Conservation (phyloP, 345 rosid species). For the Eucalyptus albens region DNA sequence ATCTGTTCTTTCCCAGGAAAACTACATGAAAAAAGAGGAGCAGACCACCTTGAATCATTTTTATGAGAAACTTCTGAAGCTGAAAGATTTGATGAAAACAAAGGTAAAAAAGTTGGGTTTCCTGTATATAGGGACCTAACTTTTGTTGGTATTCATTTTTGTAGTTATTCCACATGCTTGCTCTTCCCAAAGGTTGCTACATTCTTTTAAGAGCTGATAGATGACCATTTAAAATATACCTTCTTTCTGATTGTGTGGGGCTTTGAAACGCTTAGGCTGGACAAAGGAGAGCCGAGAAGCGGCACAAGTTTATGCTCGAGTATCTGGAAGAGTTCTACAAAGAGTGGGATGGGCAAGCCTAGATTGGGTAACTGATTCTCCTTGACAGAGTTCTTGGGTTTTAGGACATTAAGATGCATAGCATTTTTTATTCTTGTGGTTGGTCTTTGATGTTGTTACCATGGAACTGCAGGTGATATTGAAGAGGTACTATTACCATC, state of each 20-base stretch:
- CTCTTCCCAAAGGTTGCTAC: too few relatives aligned
- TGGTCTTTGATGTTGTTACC: neutral
- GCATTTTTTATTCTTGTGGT: neutral
- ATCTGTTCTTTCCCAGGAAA: constrained; percentile 53
- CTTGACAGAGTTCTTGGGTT: neutral
- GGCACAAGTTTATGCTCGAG: constrained; percentile 73
- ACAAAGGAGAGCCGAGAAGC: constrained; percentile 53
- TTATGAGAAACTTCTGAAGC: constrained; percentile 82
- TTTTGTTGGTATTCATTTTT: too few relatives aligned
- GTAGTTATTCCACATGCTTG: too few relatives aligned
- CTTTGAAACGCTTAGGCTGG: constrained; percentile 46
- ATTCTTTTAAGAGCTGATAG: too few relatives aligned
- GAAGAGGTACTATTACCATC: neutral
- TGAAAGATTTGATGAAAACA: constrained; percentile 73
- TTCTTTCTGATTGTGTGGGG: neutral
- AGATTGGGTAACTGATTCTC: neutral
- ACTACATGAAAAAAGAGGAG: constrained; percentile 60
- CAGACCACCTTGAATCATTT: constrained; percentile 79
- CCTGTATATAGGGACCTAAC: neutral
- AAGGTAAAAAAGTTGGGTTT: constrained; percentile 20
- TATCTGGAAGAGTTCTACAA: constrained; percentile 48
- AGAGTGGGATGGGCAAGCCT: constrained; percentile 75
- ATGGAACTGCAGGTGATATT: neutral
- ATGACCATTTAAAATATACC: too few relatives aligned
- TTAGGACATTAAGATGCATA: neutral